Conservation (phyloP, 192 early-diverging fungal species). For the Chytriomyces confervae region DNA sequence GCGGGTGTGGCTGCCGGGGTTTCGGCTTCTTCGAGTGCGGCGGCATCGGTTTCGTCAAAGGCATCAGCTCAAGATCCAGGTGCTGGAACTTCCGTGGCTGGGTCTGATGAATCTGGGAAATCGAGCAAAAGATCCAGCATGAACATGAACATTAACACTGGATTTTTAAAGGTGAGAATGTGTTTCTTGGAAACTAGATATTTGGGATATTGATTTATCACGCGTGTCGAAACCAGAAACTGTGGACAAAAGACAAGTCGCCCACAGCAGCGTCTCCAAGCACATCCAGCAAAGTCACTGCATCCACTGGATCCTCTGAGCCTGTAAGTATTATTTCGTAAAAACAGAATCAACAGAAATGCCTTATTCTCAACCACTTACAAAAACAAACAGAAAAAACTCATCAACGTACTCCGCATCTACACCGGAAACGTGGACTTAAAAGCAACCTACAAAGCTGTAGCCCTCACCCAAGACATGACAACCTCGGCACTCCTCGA, state of each 20-base stretch:
- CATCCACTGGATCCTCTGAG: neutral
- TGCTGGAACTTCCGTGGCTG: neutral
- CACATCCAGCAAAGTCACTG: neutral
- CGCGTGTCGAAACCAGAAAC: neutral
- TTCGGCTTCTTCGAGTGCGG: neutral
- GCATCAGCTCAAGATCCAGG: neutral
- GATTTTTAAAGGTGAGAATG: constrained; percentile 8
- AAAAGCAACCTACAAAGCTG: constrained; percentile 58
- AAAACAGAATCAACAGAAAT: neutral
- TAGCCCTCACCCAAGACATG: constrained; percentile 49
- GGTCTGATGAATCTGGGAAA: neutral
- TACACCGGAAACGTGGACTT: constrained; percentile 59
- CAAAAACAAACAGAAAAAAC: constrained; percentile 32
- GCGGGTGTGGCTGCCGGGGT: neutral
- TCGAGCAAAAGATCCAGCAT: neutral
- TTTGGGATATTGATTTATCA: neutral
- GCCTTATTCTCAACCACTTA: neutral
- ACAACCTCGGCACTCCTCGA: constrained; percentile 44
- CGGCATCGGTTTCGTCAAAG: neutral
- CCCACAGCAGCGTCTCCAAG: neutral
- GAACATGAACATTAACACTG: neutral
- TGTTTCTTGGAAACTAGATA: no score
- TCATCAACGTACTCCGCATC: constrained; percentile 56
- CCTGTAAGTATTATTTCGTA: neutral
- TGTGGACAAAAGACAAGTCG: constrained; percentile 5